Conservation (phyloP, 352 stramenopile genomes). For the Globisporangium perplexum region DNA sequence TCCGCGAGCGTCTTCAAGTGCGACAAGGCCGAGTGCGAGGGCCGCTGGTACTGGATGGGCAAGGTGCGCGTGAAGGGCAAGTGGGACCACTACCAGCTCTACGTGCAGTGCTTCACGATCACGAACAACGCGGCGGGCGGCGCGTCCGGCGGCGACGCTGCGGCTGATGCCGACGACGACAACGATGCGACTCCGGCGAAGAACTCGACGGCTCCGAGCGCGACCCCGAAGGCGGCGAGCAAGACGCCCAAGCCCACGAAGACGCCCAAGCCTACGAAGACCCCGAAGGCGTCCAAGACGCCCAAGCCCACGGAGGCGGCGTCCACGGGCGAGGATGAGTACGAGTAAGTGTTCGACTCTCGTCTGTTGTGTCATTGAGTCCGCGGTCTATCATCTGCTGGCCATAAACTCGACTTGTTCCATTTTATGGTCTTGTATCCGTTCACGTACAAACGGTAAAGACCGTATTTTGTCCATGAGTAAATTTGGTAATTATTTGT, state of each 20-base stretch:
- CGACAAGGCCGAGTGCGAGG: slow-evolving; percentile 15
- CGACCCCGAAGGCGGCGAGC: neutral
- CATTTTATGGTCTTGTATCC: too few species aligned
- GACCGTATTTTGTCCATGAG: too few species aligned
- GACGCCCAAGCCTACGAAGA: slow-evolving; percentile 6
- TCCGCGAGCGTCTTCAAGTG: slow-evolving; percentile 14
- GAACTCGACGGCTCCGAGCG: slow-evolving; percentile 1
- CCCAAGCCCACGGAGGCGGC: slow-evolving; percentile 1
- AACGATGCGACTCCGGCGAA: neutral
- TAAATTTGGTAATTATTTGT: too few species aligned
- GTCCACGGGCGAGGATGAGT: neutral
- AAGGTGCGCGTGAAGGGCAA: slow-evolving; percentile 19
- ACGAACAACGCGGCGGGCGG: slow-evolving; percentile 11
- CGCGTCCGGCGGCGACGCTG: neutral
- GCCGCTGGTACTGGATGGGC: slow-evolving; percentile 19
- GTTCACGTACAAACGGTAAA: too few species aligned
- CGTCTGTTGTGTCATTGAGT: too few species aligned
- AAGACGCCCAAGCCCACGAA: slow-evolving; percentile 1
- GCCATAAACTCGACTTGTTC: neutral
- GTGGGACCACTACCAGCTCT: slow-evolving; percentile 23
- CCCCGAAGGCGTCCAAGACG: slow-evolving; percentile 2
- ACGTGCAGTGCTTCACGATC: slow-evolving; percentile 19
- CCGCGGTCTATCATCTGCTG: too few species aligned
- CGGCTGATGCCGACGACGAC: neutral
- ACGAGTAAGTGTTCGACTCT: neutral